Base-by-base conservation (phyloP, 2,329 filamentous ascomycete species). In the Fusarium coicis region DNA sequence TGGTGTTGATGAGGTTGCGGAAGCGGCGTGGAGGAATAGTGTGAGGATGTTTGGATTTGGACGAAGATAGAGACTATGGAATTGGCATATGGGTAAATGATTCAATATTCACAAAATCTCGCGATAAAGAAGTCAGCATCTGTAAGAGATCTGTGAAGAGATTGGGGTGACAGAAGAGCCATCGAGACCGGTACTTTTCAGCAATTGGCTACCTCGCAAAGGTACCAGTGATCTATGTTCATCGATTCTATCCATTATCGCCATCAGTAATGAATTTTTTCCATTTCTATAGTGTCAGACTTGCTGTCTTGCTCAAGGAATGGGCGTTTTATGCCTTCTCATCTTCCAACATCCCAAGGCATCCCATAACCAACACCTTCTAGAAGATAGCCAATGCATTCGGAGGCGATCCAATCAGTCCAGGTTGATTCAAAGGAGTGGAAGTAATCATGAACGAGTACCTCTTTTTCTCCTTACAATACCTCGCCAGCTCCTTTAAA, bases 391-490 rank as follows among this genome's bases (percentile, higher is more conserved):
- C 75, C 56, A 77, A 32, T 7, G 75, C 75, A 62, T 77, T 77
- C 0, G 75, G 75, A 0, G 75, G 75, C 15, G 49, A 77, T 28
- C 53, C 75, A 52, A 57, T 67, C 37, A 70, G 44, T 15, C 44
- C 74, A 15, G 71, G 68, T 10, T 72, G 71, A 4, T 77, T 91
- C 39, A 90, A 80, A 2, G 90, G 89, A 19, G 84, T 84, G 68
- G 88, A 91, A 1, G 87, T 88, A 30, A 92, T 84, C 81, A 93
- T 86, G 76, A 92, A 93, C 10, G 84, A 87, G 81, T 89, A 92
- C 37, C 86, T 83, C 19, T 83, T 81, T 59, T 85, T 83, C 77
- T 84, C 83, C 77, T 85, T 85, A 76, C 90, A 90, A 53, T 87
- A 84, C 43, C 81, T 81, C 1, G 87, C 84, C 47, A 91, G 80